These are phyloP conservation scores for Apiotrichum laibachii DNA, from an alignment of 1,284 basidiomycete species.

Conservation along the genomic window DNA sequence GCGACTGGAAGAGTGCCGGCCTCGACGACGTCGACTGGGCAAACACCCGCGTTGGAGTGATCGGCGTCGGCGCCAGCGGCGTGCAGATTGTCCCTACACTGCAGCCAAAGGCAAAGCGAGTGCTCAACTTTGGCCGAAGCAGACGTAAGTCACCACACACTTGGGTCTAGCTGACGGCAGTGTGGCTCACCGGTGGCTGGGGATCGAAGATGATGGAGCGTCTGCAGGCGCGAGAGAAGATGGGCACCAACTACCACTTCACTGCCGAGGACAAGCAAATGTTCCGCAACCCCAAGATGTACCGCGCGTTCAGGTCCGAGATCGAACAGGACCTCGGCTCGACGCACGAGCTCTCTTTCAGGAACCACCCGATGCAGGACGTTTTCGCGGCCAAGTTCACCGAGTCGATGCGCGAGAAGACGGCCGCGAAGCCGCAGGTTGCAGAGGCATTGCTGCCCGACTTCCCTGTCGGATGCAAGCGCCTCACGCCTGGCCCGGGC, in stretches of 20 bases:
- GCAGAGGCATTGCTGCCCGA: conserved; percentile 27
- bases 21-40: conserved; percentile 9
- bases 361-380: conserved; percentile 9
- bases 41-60: conserved; percentile 18
- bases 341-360: conserved; percentile 11
- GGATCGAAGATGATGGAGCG: conserved; percentile 20
- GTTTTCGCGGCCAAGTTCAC: conserved; percentile 1
- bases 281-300: conserved; percentile 16
- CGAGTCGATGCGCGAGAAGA: conserved; percentile 17
- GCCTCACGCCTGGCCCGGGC: conserved; percentile 43
- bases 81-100: conserved; percentile 30
- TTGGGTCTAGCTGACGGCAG: conserved; percentile 4
- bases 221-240: conserved; percentile 2
- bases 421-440: conserved; percentile 18
- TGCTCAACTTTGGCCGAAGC: conserved; percentile 30
- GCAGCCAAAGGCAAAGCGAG: conserved; percentile 22
- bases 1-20: conserved; percentile 18
- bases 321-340: conserved; percentile 22
- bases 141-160: background rate
- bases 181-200: conserved; percentile 31
- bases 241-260: conserved; percentile 20
- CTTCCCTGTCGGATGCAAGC: conserved; percentile 37
- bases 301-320: conserved; percentile 25
- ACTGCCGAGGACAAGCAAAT: conserved; percentile 23
- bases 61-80: conserved; percentile 22